Base-by-base conservation (phyloP, 441 rosid genomes). In the Breynia disticha region DNA sequence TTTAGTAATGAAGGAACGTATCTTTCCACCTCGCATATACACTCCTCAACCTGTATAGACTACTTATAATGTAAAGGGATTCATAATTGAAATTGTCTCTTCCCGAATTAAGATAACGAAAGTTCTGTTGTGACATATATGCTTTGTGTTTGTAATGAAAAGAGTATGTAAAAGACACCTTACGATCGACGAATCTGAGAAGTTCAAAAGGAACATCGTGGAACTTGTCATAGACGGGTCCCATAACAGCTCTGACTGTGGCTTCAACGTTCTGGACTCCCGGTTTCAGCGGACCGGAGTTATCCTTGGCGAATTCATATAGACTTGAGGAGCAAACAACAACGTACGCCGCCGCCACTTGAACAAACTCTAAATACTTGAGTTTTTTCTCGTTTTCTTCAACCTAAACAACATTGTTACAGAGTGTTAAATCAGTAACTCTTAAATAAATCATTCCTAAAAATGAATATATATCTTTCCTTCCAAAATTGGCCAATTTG, bases 231-330 rank as follows among this genome's bases (percentile, higher is more conserved):
- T 76, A 76, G 5, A 90, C 87, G n/a, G 94, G 95, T 35, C 89
- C 80, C 6, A 83, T 83, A 9, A 90, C 90, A 16, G 63, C 79
- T 71, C 72, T 87, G 17, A 90, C 90, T 0, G 95, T 78, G n/a
- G 83, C 95, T 64, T 90, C 93, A 2, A 87, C 77, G 20, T 84
- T 76, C 64, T 83, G 84, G 60, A 91, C 86, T n/a, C 95, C 83
- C 1, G 81, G 51, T 59, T 84, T 86, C 66, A 87, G 68, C 2
- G 89, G 94, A 43, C 96, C 98, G 9, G 95, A 79, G 65, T 76
- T 77, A 19, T 83, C 94, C 77, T 87, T 91, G 3, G 90, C 94
- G 67, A 76, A 79, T 11, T 56, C 68, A 60, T 87, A 91, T 16
- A 87, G 60, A 42, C 59, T 65, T 32, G 75, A 42, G 63, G 83